A percentile compares a stretch with the other conserved stretches of the same genome.
Conservation (phyloP, 345 rosid genomes). For the Alliaria petiolata region DNA sequence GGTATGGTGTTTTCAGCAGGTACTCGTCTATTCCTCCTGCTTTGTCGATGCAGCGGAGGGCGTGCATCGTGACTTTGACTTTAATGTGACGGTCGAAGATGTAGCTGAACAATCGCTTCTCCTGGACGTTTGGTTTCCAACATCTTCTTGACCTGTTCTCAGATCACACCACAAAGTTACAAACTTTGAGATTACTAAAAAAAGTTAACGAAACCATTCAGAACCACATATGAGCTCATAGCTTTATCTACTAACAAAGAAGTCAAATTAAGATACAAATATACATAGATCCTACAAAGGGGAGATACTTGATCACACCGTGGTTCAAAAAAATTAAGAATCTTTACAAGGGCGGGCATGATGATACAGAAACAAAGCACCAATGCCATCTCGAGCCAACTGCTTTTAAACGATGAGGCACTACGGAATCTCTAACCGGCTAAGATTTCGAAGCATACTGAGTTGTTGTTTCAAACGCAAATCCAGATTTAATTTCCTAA, state of each 20-base stretch:
- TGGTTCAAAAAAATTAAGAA: neutral
- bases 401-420: neutral
- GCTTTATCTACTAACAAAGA: neutral
- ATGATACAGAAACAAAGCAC: neutral
- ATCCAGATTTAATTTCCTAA: neutral
- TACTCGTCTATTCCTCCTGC: conserved; percentile 99
- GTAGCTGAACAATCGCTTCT: conserved; percentile 90
- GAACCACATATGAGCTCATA: neutral
- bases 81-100: conserved; percentile 83
- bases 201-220: neutral
- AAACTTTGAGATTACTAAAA: conserved; percentile 1
- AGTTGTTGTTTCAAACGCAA: neutral
- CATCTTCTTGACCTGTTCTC: conserved; percentile 60
- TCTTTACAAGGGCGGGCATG: neutral
- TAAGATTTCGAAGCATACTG: neutral
- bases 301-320: neutral
- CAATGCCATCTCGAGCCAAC: neutral
- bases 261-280: neutral
- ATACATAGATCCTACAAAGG: neutral
- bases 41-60: conserved; percentile 96
- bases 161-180: conserved; percentile 2
- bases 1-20: conserved; percentile 86
- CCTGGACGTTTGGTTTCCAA: conserved; percentile 96
- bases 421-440: neutral
- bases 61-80: conserved; percentile 88